Base-by-base conservation (phyloP, 2,329 filamentous ascomycete genomes). In the Sarocladiaceae sp. region DNA sequence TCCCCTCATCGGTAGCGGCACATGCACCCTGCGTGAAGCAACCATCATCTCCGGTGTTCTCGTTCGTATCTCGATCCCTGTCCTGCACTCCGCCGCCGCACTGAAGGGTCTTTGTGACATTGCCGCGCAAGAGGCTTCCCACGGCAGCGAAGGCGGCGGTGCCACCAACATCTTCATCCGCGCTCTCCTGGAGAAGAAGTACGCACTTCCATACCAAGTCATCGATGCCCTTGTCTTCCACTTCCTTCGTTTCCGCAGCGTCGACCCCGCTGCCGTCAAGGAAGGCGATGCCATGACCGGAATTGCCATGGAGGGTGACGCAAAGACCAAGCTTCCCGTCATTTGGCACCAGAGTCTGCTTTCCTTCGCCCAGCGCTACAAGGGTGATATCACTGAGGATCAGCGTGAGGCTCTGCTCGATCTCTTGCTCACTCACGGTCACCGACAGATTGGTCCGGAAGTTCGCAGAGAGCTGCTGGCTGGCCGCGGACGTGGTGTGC, bases 141-240 rank as follows among this genome's bases (percentile, higher is more conserved):
- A 85, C 18, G 83, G 91, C 52, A 88, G 86, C 4, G 93, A 97
- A 68, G 88, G 88, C 42, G 92, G 91, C 17, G 93, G 93, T 44
- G 88, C 92, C 3, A 94, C 92, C 56, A 97, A 97, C 70, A 87
- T 96, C 60, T 95, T 99, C 70, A 96, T 99, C 72, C 90, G 90
- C 64, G 85, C 90, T 1, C 79, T 99, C 33, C 76, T 99, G 3
- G 93, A 97, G 71, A 99, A 99, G 80, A 95, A 95, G 66, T 97
- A 99, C 61, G 94, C 94, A 0, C 76, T 99, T 11, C 94, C 93
- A 0, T 97, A 88, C 73, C 93, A 96, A 70, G 93, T 96, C 51
- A 85, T 99, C 48, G 94, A 99, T 62, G 87, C 91, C 2, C 76
- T 97, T 2, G 94, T 99, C 10, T 97, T 97, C 74, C 93, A 99